These are phyloP conservation scores for Colletotrichum lupini DNA, from an alignment of 2,329 filamentous ascomycete species.

Conservation along the genomic window DNA sequence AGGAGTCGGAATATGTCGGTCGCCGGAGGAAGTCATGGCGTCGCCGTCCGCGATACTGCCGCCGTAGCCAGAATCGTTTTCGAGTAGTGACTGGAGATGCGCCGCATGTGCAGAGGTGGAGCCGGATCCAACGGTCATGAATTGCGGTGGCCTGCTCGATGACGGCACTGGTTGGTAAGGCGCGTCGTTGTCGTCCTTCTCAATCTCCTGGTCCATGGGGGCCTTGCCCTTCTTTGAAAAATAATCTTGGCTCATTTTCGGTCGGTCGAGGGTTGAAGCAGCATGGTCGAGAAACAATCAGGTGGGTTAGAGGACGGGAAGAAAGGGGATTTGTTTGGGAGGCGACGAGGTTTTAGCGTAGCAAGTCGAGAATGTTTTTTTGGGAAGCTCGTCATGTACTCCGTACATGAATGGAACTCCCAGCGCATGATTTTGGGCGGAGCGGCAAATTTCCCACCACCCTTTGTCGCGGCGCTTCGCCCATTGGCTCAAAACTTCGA, in stretches of 20 bases:
- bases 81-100: constrained; percentile 82
- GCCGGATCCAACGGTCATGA: constrained; percentile 90
- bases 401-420: constrained; percentile 4
- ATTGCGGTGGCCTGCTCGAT: constrained; percentile 64
- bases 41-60: constrained; percentile 79
- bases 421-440: constrained; percentile 44
- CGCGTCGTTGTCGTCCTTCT: constrained; percentile 41
- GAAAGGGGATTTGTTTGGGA: background rate
- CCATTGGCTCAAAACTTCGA: constrained; percentile 43
- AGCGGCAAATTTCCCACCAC: constrained; percentile 43
- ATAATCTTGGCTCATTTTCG: constrained; percentile 71
- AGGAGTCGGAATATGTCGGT: constrained; percentile 35
- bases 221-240: constrained; percentile 65
- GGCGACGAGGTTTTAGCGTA: constrained; percentile 23
- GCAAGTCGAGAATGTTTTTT: constrained; percentile 32
- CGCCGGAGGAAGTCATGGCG: constrained; percentile 48
- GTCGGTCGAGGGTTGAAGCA: constrained; percentile 40
- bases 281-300: constrained; percentile 46
- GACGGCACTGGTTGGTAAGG: constrained; percentile 40
- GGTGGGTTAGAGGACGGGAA: constrained; percentile 1
- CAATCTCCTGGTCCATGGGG: constrained; percentile 46
- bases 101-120: constrained; percentile 84
- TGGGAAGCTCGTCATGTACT: constrained; percentile 22
- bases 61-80: constrained; percentile 92
- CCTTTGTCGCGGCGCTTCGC: constrained; percentile 36